Evolutionary conservation across 768 basidiomycete genomes (phyloP), one percentile per base, ranked within the genome.

Genomic region (Symmetrospora coprosmae): DNA sequence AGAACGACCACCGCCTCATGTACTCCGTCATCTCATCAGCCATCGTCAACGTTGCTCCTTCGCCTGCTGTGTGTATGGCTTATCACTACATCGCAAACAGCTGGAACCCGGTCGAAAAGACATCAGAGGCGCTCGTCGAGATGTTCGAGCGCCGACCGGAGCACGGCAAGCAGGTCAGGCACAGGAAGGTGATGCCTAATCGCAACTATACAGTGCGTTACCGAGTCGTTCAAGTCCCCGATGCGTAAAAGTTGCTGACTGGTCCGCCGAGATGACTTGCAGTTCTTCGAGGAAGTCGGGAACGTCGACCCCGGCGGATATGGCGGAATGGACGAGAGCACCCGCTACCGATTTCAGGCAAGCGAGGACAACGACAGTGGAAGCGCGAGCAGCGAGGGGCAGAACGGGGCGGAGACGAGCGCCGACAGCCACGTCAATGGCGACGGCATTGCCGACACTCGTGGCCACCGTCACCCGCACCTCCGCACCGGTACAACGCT

Each of bases 111-210:
- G 52, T 63, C 21, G 34, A 53, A 19, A 46, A 58, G 9, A 63
- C 62, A 2, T 40, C 45, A 8, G 62, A 63, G 39, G 45, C 8
- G 14, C 33, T 63, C 25, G 58, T 63, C 4, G 62, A 63, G 37
- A 56, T 56, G 41, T 63, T 63, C 27, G 62, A 63, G 38, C 30
- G 62, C 8, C 38, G 62, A 17, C 62, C 62, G 2, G 62, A 63
- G 41, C 21, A 56, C 28, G 62, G 62, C 39, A 52, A 48, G 40
- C 62, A 63, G 4, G 56, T 59, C 21, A 39, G 62, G 2, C 56
- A 63, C 30, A 7, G 62, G 14, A 59, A 55, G 37, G 40, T 63
- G 30, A 63, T 63, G 62, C 62, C 62, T 13, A 63, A 63, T 27
- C 37, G 61, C 4, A 53, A 62, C 21, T 52, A 51, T 51, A 39